Base-by-base conservation (phyloP, 2,329 filamentous ascomycete species). In the Xylariaceae sp. region DNA sequence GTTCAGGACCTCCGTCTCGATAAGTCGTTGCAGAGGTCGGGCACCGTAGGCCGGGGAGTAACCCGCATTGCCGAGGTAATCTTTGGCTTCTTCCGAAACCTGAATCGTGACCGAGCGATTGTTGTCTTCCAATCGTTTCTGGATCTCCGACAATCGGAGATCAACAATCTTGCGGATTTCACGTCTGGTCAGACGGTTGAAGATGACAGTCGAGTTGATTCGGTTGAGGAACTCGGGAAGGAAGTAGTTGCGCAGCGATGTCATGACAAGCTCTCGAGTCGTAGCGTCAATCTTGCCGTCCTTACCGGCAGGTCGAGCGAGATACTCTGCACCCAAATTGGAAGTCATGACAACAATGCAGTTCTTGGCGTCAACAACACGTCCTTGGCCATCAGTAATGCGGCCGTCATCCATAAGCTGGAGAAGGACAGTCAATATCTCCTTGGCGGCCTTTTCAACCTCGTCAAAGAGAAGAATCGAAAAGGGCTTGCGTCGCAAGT, bases 341-440 rank as follows among this genome's bases (percentile, higher is more conserved):
- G 91, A 96, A 0, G 94, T 99, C 91, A 99, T 95, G 73, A 99
- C 94, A 43, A 99, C 92, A 64, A 99, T 97, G 71, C 92, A 97
- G 80, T 99, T 99, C 74, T 87, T 90, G 57, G 92, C 94, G 66
- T 99, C 94, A 53, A 99, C 85, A 48, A 96, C 80, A 70, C 94
- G 85, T 69, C 94, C 94, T 81, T 97, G 95, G 47, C 94, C 94
- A 68, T 99, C 94, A 11, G 94, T 99, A 72, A 99, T 97, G 66
- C 94, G 91, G 32, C 94, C 94, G 68, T 99, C 94, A 67, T 99
- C 94, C 91, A 99, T 97, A 67, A 99, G 89, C 73, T 99, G 94
- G n/a, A 99, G 83, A 39, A 99, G 84, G 12, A 99, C 94, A 0
- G 94, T 99, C 43, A 99, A 78, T 1, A 99, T 84, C 74, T 99